phyloP scores from a whole-genome alignment of 2,329 filamentous ascomycete genomes.

The Akanthomyces dipterigenus region DNA sequence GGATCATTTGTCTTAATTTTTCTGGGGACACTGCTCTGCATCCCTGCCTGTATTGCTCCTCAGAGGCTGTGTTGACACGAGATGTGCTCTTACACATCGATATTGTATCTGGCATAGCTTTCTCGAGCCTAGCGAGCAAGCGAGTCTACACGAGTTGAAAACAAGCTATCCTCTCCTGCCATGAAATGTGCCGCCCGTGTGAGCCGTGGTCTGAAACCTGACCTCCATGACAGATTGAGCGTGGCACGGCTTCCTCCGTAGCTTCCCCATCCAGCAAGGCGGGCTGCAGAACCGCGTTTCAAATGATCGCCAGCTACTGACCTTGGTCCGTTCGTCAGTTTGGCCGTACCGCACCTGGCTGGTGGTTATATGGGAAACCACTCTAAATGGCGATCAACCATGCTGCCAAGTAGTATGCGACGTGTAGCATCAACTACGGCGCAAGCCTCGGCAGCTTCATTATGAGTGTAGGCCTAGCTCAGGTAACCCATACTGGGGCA shows the following conservation, averaged over 20 bases:
- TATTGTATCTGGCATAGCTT: not conserved
- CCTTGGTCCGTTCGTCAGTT: not conserved
- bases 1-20: not conserved
- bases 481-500: not conserved
- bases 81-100: not conserved
- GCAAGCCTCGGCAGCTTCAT: slow-evolving; percentile 1
- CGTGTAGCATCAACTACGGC: not conserved
- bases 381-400: not conserved
- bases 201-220: not conserved
- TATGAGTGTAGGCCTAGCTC: not conserved
- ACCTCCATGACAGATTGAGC: not conserved
- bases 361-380: not conserved
- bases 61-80: not conserved
- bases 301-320: not conserved
- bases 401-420: not conserved
- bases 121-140: not conserved
- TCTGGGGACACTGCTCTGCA: not conserved
- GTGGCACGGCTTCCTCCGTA: not conserved
- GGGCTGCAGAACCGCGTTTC: not conserved
- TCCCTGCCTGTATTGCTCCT: not conserved
- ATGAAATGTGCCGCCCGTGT: not conserved
- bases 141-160: not conserved
- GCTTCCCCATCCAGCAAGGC: not conserved
- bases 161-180: not conserved
- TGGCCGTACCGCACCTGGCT: not conserved